phyloP scores from a whole-genome alignment of 345 rosid genomes.

The Aegle marmelos region DNA sequence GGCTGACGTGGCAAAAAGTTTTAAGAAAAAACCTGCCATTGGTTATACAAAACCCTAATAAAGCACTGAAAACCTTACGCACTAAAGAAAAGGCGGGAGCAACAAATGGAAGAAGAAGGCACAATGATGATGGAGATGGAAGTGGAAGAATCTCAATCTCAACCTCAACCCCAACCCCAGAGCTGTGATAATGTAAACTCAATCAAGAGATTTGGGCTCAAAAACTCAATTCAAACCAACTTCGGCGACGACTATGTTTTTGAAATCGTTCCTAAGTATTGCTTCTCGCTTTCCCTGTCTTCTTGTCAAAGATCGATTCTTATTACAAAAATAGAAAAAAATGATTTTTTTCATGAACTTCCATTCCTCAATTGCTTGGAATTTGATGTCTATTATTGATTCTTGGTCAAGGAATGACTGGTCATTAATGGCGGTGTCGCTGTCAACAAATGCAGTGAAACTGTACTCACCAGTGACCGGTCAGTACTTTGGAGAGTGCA shows the following conservation, averaged over 20 bases:
- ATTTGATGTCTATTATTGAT: background rate
- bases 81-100: background rate
- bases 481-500: constrained; percentile 81
- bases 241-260: constrained; percentile 87
- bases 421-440: constrained; percentile 84
- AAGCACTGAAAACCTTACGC: constrained; percentile 24
- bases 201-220: constrained; percentile 57
- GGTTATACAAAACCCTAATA: background rate
- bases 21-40: no score
- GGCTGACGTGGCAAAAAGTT: no score
- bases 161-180: no score
- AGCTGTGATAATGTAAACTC: constrained; percentile 10
- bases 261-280: constrained; percentile 74
- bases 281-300: background rate
- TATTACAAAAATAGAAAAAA: background rate
- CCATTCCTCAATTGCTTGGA: background rate
- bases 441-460: constrained; percentile 76
- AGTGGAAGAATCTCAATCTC: background rate
- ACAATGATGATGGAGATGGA: constrained; percentile 68
- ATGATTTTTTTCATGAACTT: background rate
- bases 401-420: constrained; percentile 60
- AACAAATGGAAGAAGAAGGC: constrained; percentile 28
- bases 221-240: constrained; percentile 74
- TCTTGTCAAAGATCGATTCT: no score
- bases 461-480: constrained; percentile 83